Percentiles rank a stretch among this genome's conserved stretches.
phyloP scores from a whole-genome alignment of 2,329 filamentous ascomycete genomes.

The Aschersonia sp. region DNA sequence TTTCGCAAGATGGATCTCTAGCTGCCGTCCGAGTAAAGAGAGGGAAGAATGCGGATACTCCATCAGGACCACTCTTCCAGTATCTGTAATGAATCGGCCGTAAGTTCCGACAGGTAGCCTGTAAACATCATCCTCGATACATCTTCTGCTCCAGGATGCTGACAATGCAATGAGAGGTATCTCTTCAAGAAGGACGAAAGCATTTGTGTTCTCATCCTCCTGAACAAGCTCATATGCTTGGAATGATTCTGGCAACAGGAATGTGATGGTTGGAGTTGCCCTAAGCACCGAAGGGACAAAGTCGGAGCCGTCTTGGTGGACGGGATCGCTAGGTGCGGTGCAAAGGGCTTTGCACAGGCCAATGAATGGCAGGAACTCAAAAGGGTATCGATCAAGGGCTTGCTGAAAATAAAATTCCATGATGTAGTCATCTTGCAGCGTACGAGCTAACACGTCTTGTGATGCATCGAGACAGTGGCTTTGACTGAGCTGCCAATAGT shows the following conservation, averaged over 20 bases:
- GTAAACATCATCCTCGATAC: conserved; percentile 36
- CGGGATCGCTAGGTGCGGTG: conserved; percentile 15
- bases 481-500: conserved; percentile 37
- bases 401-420: conserved; percentile 48
- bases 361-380: conserved; percentile 69
- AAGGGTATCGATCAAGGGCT: conserved; percentile 67
- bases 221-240: conserved; percentile 61
- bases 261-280: conserved; percentile 60
- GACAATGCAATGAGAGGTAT: conserved; percentile 46
- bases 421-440: conserved; percentile 26
- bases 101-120: conserved; percentile 50
- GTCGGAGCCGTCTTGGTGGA: conserved; percentile 24
- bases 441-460: conserved; percentile 18
- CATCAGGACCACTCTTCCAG: conserved; percentile 58
- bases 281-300: conserved; percentile 50
- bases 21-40: conserved; percentile 61
- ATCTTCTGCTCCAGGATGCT: conserved; percentile 27
- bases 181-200: conserved; percentile 51
- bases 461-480: conserved; percentile 15
- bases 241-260: conserved; percentile 59
- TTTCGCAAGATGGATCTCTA: conserved; percentile 51
- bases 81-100: conserved; percentile 63
- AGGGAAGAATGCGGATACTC: conserved; percentile 71
- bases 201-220: conserved; percentile 76
- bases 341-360: conserved; percentile 52